Conservation (phyloP, 2,329 filamentous ascomycete species). For the Aspergillus jensenii region DNA sequence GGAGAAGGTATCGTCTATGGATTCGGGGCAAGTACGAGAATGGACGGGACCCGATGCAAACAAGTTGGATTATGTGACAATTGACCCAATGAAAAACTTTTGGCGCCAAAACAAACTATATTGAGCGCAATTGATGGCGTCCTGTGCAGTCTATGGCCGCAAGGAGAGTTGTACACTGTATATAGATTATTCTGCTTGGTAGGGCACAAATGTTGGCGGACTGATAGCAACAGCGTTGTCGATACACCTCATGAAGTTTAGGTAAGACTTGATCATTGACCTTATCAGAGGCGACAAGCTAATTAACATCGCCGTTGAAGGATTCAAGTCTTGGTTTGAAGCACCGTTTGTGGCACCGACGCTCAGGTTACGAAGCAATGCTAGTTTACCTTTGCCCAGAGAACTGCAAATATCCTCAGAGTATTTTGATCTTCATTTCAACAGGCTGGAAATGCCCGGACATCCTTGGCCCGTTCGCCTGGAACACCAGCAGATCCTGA, state of each 20-base stretch:
- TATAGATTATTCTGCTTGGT: not conserved
- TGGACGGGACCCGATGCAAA: not conserved
- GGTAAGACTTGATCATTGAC: not conserved
- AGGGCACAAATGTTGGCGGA: not conserved
- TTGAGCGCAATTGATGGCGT: conserved; percentile 8
- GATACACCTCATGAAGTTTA: not conserved
- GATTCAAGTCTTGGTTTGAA: not conserved
- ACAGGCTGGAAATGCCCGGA: not conserved
- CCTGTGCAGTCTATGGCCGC: not conserved
- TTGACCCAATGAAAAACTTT: conserved; percentile 14
- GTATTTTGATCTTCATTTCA: not conserved
- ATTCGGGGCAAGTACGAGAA: not conserved
- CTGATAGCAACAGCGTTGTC: not conserved
- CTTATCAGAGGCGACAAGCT: not conserved
- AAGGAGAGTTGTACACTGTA: not conserved
- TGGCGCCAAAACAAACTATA: conserved; percentile 27
- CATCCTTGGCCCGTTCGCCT: not conserved
- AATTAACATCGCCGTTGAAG: not conserved
- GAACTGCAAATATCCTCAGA: not conserved
- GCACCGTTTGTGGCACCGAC: not conserved
- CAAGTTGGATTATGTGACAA: not conserved
- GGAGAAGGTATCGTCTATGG: not conserved
- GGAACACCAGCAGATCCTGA: not conserved
- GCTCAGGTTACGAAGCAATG: not conserved
- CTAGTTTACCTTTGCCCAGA: not conserved